Evolutionary conservation across 139 green algal species (phyloP), one percentile per base, ranked within the genome.

Genomic region (Nannochloris sp.): DNA sequence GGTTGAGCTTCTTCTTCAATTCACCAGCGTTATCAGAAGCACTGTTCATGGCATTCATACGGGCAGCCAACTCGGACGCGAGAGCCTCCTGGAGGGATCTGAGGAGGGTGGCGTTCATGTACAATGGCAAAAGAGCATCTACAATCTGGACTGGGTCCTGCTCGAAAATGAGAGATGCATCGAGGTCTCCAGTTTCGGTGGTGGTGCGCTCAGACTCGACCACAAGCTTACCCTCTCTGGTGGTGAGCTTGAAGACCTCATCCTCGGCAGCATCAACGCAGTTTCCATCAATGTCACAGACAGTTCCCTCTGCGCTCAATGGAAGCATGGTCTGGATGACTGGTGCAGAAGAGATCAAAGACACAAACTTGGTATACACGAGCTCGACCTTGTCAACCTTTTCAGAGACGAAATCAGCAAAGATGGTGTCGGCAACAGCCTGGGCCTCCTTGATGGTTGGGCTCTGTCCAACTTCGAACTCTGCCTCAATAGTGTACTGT

Each of bases 21-120:
- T 96, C 90, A 75, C 83, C 88, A 37, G 93, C 93, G 75, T 99
- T 99, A 68, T 99, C 92, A 4, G 80, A 88, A 23, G 93, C 93
- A 67, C 73, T 93, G 81, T 73, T 92, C 93, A 99, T 99, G 62
- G 93, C 93, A 67, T 96, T 98, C 93, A 99, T 99, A 71, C 93
- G 87, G 0, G 93, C 87, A n/a, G 94, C 90, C 68, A 99, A 85
- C 90, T 99, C 93, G 14, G 78, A 92, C 48, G 93, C 93, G 62
- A 98, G 78, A 9, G 90, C 81, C 84, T 99, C 93, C 55, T 83
- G 76, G 50, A 84, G 70, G 10, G 65, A 65, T 57, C 90, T 77
- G 62, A 97, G 86, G 55, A 98, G 75, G 65, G 84, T 88, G 55
- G 74, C 78, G 83, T 97, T 99, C 64, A 99, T 81, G 90, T 99